Conservation (phyloP, 2,329 filamentous ascomycete genomes). For the Penicillium sp. region DNA sequence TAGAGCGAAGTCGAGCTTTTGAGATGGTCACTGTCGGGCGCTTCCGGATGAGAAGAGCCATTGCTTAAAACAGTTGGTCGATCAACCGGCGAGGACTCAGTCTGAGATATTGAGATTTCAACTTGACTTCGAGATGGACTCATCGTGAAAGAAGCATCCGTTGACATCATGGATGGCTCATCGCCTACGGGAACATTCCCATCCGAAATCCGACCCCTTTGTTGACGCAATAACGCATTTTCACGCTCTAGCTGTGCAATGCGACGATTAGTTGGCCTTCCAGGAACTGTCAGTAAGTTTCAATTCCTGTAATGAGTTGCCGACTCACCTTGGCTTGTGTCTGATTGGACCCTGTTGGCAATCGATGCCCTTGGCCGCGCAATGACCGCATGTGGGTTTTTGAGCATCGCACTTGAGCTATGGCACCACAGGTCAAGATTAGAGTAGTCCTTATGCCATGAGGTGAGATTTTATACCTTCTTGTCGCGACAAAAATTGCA, state of each 20-base stretch:
- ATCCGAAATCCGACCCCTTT: conserved; percentile 3
- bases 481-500: conserved; percentile 41
- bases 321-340: conserved; percentile 24
- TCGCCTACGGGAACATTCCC: neutral
- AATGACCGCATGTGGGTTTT: conserved; percentile 48
- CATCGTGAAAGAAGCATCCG: conserved; percentile 6
- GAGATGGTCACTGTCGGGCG: conserved; percentile 15
- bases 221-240: conserved; percentile 23
- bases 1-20: conserved; percentile 18
- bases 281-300: neutral
- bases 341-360: conserved; percentile 44
- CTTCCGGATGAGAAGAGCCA: conserved; percentile 18
- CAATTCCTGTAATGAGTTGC: too few relatives aligned
- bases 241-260: conserved; percentile 26
- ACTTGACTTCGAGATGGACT: conserved; percentile 4
- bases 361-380: conserved; percentile 46
- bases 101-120: neutral
- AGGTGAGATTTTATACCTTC: conserved; percentile 21
- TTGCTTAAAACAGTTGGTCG: conserved; percentile 4
- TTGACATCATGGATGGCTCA: conserved; percentile 1
- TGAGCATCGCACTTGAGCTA: conserved; percentile 54
- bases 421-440: neutral
- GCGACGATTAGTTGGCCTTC: conserved; percentile 29
- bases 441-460: neutral
- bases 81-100: conserved; percentile 9